Base-by-base conservation (phyloP, 352 stramenopile genomes). In the Blastocystis sp. region DNA sequence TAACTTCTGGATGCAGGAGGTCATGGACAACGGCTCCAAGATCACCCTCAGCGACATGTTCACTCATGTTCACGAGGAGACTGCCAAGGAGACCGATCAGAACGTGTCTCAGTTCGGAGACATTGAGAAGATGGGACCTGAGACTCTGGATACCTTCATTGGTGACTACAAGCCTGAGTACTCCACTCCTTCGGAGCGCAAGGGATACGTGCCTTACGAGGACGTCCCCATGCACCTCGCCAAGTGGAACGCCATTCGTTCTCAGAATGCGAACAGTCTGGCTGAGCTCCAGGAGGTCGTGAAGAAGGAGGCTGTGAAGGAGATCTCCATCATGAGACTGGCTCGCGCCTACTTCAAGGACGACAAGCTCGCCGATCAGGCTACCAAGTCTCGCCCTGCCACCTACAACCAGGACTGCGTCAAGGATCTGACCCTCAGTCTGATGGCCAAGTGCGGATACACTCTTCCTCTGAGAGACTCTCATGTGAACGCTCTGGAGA, bases 41-140 rank as follows among this genome's bases (percentile, higher is more conserved):
- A 64, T 85, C 21, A 85, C 38, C 27, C 51, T 59, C 51, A 36
- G 27, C 34, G 75, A 85, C 29, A 76, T 85, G 63, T 85, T 64
- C 63, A 73, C 69, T 56, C 69, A 40, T 72, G 75, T 76, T 11
- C 75, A 85, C 51, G 75, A 85, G n/a, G 65, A 56, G 27, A 65
- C 59, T 48, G 75, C 51, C 24, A 51, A 59, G 38, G n/a, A 85
- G 38, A 85, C 75, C 29, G 75, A 85, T 48, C 75, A 85, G 75
- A 85, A 85, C 51, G 63, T 85, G 11, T 85, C 75, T 85, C 75
- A 85, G 63, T 85, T 76, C 63, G 75, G 75, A 73, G 75, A 85
- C 51, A 85, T 85, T 67, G 53, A 75, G 21, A 54, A n/a, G 4
- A 85, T 85, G 34, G 75, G 75, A 51, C 38, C 69, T 29, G 21